A percentile compares a stretch with the other conserved stretches of the same genome.
Conservation (phyloP, 2,329 filamentous ascomycete species). For the Anisogramma anomala region DNA sequence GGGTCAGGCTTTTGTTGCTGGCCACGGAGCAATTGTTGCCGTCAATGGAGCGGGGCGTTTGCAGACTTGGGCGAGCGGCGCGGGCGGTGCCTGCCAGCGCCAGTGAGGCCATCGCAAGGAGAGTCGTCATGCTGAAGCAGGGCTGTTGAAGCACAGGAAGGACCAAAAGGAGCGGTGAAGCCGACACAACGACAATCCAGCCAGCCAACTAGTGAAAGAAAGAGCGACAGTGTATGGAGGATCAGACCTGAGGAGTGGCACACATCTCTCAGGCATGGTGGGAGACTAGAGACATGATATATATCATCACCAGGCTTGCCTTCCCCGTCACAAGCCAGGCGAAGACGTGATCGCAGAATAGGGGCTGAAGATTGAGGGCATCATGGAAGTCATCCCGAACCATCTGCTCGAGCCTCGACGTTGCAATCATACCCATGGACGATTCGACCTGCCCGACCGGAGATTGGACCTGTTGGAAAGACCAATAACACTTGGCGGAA, state of each 20-base stretch:
- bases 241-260: neutral
- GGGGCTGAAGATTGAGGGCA: too few species aligned
- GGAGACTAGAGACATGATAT: neutral
- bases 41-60: slow-evolving; percentile 1
- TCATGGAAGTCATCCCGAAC: too few species aligned
- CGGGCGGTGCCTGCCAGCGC: slow-evolving; percentile 2
- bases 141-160: neutral
- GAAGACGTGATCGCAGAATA: too few species aligned
- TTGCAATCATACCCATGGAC: too few species aligned
- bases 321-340: too few species aligned
- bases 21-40: neutral
- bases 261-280: too few species aligned
- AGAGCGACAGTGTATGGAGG: neutral
- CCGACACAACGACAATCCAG: neutral
- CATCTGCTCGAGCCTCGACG: too few species aligned
- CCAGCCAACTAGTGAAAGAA: neutral
- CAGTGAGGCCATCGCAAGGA: slow-evolving; percentile 1
- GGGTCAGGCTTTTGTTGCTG: slow-evolving; percentile 7
- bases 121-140: neutral
- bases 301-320: neutral
- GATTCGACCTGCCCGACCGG: too few species aligned
- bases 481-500: too few species aligned
- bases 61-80: neutral
- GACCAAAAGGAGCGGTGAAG: neutral
- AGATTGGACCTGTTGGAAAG: too few species aligned